phyloP scores from a whole-genome alignment of 1,284 basidiomycete species.

The Boletus hoseneyae region DNA sequence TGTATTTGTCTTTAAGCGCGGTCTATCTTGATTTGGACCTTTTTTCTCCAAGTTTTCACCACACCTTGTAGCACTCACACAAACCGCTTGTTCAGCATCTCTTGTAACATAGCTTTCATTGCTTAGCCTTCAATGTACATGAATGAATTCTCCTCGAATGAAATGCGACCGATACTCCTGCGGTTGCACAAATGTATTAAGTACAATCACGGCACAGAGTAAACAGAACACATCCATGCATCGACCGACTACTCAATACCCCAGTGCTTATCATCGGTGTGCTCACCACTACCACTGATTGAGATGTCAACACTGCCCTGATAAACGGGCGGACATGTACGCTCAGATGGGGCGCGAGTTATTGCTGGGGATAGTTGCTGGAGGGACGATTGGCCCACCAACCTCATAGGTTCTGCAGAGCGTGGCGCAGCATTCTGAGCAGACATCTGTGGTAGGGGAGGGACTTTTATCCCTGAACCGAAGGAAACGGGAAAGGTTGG shows the following conservation, averaged over 20 bases:
- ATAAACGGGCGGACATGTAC: constrained; percentile 10
- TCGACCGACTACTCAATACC: constrained; percentile 38
- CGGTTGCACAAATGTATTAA: no score
- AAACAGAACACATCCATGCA: neutral
- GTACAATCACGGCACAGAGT: neutral
- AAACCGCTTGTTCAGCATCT: neutral
- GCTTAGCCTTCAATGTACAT: neutral
- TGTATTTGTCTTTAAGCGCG: neutral
- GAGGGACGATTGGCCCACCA: neutral
- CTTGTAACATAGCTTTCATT: constrained; percentile 19
- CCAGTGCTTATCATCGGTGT: constrained; percentile 42
- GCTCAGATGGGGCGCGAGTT: constrained; percentile 2
- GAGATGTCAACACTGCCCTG: constrained; percentile 11
- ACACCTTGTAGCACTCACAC: constrained; percentile 22
- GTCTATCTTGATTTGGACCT: constrained; percentile 1
- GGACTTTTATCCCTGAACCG: constrained; percentile 38
- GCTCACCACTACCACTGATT: constrained; percentile 24
- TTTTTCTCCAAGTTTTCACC: constrained; percentile 7
- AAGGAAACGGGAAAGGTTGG: constrained; percentile 55
- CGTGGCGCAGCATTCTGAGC: constrained; percentile 41
- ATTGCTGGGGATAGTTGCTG: constrained; percentile 1
- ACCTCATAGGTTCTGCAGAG: constrained; percentile 34
- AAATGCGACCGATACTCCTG: neutral
- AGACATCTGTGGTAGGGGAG: constrained; percentile 43
- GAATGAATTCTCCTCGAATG: neutral